Evolutionary conservation across 768 basidiomycete species (phyloP).

Genomic region (Obba rivulosa): DNA sequence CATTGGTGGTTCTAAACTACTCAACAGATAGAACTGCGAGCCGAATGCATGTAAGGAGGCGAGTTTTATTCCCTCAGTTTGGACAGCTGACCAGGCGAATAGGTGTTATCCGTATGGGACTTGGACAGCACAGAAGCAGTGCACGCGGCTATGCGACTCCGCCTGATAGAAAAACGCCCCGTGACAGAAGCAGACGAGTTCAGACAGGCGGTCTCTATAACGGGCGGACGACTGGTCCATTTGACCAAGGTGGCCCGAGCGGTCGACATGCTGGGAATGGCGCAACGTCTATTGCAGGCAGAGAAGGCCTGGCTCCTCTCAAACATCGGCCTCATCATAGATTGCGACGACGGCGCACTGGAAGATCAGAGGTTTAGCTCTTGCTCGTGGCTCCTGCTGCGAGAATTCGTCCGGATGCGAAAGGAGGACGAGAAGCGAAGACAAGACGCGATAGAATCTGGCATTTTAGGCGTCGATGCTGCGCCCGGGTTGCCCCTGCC

Average conservation of each 20-base stretch:
- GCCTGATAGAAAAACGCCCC: constrained; percentile 33
- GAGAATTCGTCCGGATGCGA: constrained; percentile 63
- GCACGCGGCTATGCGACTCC: constrained; percentile 50
- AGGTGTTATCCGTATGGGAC: constrained; percentile 72
- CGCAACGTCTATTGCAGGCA: constrained; percentile 54
- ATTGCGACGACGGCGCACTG: constrained; percentile 84
- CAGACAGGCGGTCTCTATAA: constrained; percentile 46
- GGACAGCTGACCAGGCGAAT: not conserved
- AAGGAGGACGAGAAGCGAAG: constrained; percentile 42
- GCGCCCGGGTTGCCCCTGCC: constrained; percentile 52
- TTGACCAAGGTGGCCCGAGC: constrained; percentile 61
- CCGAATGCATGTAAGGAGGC: constrained; percentile 57
- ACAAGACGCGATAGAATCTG: constrained; percentile 33
- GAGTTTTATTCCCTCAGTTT: not conserved
- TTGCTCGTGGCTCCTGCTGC: constrained; percentile 78
- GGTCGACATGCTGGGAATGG: constrained; percentile 56
- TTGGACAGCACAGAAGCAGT: constrained; percentile 56
- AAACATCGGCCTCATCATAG: constrained; percentile 75
- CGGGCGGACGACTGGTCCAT: constrained; percentile 80
- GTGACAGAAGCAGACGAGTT: constrained; percentile 32
- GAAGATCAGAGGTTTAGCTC: constrained; percentile 88
- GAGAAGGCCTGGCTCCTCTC: constrained; percentile 80
- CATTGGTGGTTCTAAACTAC: constrained; percentile 10
- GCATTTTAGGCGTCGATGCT: constrained; percentile 28
- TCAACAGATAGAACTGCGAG: constrained; percentile 59